Evolutionary conservation across 2,329 filamentous ascomycete genomes (phyloP).

Genomic region (Neofusicoccum cordaticola): DNA sequence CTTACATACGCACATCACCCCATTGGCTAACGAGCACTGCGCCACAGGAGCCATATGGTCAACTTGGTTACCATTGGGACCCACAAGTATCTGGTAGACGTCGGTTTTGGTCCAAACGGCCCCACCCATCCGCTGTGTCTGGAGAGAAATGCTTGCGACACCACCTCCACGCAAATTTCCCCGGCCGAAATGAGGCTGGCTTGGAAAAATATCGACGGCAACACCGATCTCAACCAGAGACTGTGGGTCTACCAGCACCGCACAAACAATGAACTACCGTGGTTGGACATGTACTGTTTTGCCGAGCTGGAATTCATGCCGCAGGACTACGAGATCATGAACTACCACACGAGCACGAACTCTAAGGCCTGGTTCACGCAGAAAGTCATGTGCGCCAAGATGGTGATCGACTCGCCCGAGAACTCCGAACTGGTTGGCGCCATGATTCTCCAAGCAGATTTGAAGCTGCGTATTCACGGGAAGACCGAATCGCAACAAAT

Average conservation of each 20-base stretch:
- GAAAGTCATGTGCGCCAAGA: constrained; percentile 47
- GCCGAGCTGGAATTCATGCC: constrained; percentile 41
- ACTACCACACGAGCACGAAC: constrained; percentile 34
- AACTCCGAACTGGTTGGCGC: constrained; percentile 37
- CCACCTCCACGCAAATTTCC: constrained; percentile 24
- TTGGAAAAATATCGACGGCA: constrained; percentile 33
- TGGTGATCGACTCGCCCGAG: constrained; percentile 46
- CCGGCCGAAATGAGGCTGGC: constrained; percentile 33
- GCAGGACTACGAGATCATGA: constrained; percentile 33
- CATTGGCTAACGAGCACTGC: neutral
- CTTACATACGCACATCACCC: constrained; percentile 11
- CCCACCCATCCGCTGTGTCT: constrained; percentile 40
- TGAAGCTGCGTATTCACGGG: constrained; percentile 46
- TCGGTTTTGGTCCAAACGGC: constrained; percentile 42
- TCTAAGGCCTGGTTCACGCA: constrained; percentile 33
- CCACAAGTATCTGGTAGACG: constrained; percentile 39
- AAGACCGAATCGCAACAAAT: constrained; percentile 40
- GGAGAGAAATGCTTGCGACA: constrained; percentile 23
- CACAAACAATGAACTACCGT: constrained; percentile 44
- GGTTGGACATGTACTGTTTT: constrained; percentile 64
- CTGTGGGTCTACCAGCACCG: constrained; percentile 45
- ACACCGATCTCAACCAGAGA: constrained; percentile 36
- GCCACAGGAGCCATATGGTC: constrained; percentile 43
- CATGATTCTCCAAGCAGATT: constrained; percentile 41
- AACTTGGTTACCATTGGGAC: constrained; percentile 41